phyloP scores from a whole-genome alignment of 495 filamentous ascomycete species.

The Pyronema domesticum region DNA sequence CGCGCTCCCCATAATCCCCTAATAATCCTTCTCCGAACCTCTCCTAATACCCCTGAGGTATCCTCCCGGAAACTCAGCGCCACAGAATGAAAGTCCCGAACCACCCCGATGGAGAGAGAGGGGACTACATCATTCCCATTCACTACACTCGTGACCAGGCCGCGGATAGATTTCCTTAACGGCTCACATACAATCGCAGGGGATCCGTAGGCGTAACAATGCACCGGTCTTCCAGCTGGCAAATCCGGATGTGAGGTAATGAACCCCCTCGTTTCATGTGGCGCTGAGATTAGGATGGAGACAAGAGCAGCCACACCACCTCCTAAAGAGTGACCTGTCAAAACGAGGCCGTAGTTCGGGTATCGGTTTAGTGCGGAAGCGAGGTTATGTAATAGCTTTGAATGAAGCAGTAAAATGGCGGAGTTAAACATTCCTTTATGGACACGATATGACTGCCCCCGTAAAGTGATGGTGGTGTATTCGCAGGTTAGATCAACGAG shows the following conservation, averaged over 20 bases:
- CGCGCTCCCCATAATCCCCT: constrained; percentile 7
- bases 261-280: constrained; percentile 36
- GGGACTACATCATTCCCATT: constrained; percentile 60
- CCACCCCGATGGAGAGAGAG: constrained; percentile 50
- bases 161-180: constrained; percentile 53
- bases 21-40: constrained; percentile 43
- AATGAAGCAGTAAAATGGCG: constrained; percentile 45
- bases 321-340: constrained; percentile 63
- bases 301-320: constrained; percentile 58
- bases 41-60: constrained; percentile 41
- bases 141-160: constrained; percentile 56
- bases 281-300: constrained; percentile 55
- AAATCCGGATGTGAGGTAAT: constrained; percentile 32
- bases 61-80: constrained; percentile 57
- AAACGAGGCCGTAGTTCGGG: constrained; percentile 52
- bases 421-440: constrained; percentile 76
- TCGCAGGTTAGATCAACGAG: constrained; percentile 70
- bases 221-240: constrained; percentile 48
- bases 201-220: constrained; percentile 65
- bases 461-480: constrained; percentile 53
- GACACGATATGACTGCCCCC: constrained; percentile 49
- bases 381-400: constrained; percentile 48
- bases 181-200: constrained; percentile 55
- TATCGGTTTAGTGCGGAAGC: constrained; percentile 54
- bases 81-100: constrained; percentile 58